Percentiles rank a stretch among this genome's conserved stretches.
phyloP scores from a whole-genome alignment of 1,284 basidiomycete genomes.

The Naganishia albida region DNA sequence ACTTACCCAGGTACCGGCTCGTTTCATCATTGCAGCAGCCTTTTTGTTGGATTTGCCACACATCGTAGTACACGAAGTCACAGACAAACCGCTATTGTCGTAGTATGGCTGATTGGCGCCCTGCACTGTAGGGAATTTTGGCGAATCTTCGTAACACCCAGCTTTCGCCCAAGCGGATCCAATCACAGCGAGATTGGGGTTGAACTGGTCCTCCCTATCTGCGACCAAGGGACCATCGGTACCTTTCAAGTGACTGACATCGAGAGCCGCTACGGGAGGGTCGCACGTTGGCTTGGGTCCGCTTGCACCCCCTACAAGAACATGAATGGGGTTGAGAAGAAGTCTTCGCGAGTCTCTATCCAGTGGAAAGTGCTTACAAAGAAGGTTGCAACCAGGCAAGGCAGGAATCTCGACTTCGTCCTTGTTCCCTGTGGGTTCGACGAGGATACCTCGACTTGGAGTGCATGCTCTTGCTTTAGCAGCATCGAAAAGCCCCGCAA shows the following conservation, averaged over 20 bases:
- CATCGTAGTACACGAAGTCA: constrained; percentile 34
- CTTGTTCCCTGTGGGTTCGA: constrained; percentile 37
- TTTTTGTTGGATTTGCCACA: constrained; percentile 34
- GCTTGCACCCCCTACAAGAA: constrained; percentile 36
- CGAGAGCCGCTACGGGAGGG: constrained; percentile 30
- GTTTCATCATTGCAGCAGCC: constrained; percentile 16
- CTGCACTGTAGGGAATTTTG: constrained; percentile 27
- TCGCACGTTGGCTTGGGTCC: constrained; percentile 34
- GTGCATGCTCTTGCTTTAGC: constrained; percentile 36
- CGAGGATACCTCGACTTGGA: constrained; percentile 39
- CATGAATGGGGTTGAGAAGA: too few species aligned
- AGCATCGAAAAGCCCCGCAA: constrained; percentile 37
- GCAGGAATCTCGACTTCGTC: constrained; percentile 38
- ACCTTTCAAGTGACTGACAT: constrained; percentile 36
- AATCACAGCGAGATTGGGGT: constrained; percentile 9
- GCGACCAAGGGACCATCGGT: constrained; percentile 39
- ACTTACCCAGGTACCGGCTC: constrained; percentile 18
- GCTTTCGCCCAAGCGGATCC: constrained; percentile 35
- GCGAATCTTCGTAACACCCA: constrained; percentile 40
- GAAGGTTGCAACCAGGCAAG: constrained; percentile 47
- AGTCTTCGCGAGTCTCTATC: not conserved
- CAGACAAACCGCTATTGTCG: constrained; percentile 30
- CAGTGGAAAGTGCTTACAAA: constrained; percentile 33
- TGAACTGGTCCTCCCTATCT: constrained; percentile 30
- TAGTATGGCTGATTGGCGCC: constrained; percentile 24